Conservation (phyloP, 768 basidiomycete species). For the Pleurotus ostreatus region DNA sequence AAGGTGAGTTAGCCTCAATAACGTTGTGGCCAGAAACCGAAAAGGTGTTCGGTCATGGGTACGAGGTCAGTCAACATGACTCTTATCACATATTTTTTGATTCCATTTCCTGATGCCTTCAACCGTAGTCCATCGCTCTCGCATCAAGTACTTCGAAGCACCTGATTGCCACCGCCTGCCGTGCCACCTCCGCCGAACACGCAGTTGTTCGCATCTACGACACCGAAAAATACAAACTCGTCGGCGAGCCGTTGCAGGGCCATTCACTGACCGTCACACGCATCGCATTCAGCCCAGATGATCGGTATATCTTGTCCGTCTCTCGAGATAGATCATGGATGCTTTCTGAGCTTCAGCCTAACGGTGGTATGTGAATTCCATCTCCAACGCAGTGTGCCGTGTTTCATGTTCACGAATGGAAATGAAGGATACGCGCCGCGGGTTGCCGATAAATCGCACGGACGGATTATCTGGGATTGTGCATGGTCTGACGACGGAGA, state of each 20-base stretch:
- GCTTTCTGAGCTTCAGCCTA: slow-evolving; percentile 52
- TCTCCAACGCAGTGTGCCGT: not conserved
- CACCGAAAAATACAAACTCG: slow-evolving; percentile 60
- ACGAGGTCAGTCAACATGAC: slow-evolving; percentile 57
- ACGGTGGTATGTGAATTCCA: slow-evolving; percentile 31
- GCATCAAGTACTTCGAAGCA: slow-evolving; percentile 66
- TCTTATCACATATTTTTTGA: not conserved
- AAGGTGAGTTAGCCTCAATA: slow-evolving; percentile 81
- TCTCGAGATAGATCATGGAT: slow-evolving; percentile 93
- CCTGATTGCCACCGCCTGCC: slow-evolving; percentile 87
- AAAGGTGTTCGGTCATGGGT: slow-evolving; percentile 97
- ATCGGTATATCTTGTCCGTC: slow-evolving; percentile 73
- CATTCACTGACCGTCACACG: slow-evolving; percentile 89
- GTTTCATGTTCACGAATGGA: not conserved
- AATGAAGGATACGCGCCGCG: slow-evolving; percentile 54
- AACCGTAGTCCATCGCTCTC: slow-evolving; percentile 69
- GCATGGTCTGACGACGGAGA: slow-evolving; percentile 77
- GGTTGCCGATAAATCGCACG: slow-evolving; percentile 79
- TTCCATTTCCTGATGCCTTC: not conserved
- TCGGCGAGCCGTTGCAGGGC: slow-evolving; percentile 74
- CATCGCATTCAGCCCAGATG: slow-evolving; percentile 86
- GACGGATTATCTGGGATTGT: slow-evolving; percentile 94
- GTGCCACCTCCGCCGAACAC: slow-evolving; percentile 82
- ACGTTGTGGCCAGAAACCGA: slow-evolving; percentile 98
- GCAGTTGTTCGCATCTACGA: slow-evolving; percentile 85